phyloP scores from a whole-genome alignment of 1,139 yeast species.

The Magnusiomyces fungicola region DNA sequence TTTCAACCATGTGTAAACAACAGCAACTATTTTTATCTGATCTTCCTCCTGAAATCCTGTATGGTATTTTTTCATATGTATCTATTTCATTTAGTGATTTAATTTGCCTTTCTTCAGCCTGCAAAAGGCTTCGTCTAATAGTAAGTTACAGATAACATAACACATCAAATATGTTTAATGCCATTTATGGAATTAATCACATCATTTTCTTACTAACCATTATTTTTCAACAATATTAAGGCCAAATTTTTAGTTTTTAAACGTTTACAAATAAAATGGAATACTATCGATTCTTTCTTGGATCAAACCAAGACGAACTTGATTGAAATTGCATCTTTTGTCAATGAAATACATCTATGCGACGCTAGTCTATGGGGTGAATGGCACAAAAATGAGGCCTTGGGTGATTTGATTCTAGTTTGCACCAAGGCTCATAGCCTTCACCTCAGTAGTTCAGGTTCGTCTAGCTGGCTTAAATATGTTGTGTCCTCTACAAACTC shows the following conservation, averaged over 20 bases:
- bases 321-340: slow-evolving; percentile 11
- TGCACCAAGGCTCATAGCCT: slow-evolving; percentile 17
- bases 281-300: slow-evolving; percentile 14
- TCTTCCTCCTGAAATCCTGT: background rate
- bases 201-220: no score
- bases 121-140: slow-evolving; percentile 7
- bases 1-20: no score
- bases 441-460: slow-evolving; percentile 19
- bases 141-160: no score
- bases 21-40: background rate
- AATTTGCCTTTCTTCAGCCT: slow-evolving; percentile 5
- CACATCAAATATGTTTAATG: background rate
- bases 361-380: slow-evolving; percentile 24
- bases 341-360: slow-evolving; percentile 14
- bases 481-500: slow-evolving; percentile 6
- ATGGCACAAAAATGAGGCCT: slow-evolving; percentile 21
- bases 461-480: slow-evolving; percentile 23
- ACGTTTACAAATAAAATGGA: slow-evolving; percentile 16
- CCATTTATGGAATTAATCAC: background rate
- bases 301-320: slow-evolving; percentile 6
- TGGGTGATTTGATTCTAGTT: slow-evolving; percentile 15
- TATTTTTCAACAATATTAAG: background rate
- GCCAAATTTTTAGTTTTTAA: slow-evolving; percentile 13
- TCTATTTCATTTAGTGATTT: slow-evolving; percentile 3
- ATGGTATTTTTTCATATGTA: background rate